Evolutionary conservation across 2,329 filamentous ascomycete genomes (phyloP).

Genomic region (Fusarium sp.): DNA sequence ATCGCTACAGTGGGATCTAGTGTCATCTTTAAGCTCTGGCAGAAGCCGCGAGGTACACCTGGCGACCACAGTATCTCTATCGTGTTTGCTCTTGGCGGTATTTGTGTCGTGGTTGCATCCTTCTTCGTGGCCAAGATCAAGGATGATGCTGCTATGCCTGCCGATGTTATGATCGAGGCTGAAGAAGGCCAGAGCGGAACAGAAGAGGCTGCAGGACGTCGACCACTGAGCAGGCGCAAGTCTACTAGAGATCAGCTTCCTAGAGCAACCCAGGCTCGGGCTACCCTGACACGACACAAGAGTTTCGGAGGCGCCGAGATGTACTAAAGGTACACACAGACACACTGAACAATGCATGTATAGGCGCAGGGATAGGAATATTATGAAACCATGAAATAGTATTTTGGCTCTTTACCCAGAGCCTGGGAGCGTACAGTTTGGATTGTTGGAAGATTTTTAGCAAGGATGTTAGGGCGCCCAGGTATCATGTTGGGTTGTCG

Average conservation of each 20-base stretch:
- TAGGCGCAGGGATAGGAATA: conserved; percentile 16
- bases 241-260: conserved; percentile 58
- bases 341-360: conserved; percentile 6
- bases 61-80: conserved; percentile 90
- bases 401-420: conserved; percentile 27
- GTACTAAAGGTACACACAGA: conserved; percentile 23
- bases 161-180: conserved; percentile 55
- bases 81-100: conserved; percentile 85
- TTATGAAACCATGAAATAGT: conserved; percentile 15
- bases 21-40: conserved; percentile 84
- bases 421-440: conserved; percentile 19
- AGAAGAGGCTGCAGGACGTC: conserved; percentile 31
- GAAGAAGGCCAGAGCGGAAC: conserved; percentile 60
- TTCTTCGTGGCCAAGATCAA: conserved; percentile 76
- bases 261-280: conserved; percentile 59
- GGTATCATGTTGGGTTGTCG: conserved; percentile 13
- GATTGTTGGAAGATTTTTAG: conserved; percentile 5
- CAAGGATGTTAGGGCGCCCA: conserved; percentile 9
- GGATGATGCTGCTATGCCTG: conserved; percentile 64
- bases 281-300: conserved; percentile 61
- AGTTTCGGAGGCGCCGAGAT: conserved; percentile 63
- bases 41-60: conserved; percentile 86
- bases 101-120: conserved; percentile 81
- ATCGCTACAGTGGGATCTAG: conserved; percentile 88
- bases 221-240: conserved; percentile 52